These are phyloP conservation scores for Puya raimondii DNA, from an alignment of 176 grass and related monocot species.

Conservation along the genomic window DNA sequence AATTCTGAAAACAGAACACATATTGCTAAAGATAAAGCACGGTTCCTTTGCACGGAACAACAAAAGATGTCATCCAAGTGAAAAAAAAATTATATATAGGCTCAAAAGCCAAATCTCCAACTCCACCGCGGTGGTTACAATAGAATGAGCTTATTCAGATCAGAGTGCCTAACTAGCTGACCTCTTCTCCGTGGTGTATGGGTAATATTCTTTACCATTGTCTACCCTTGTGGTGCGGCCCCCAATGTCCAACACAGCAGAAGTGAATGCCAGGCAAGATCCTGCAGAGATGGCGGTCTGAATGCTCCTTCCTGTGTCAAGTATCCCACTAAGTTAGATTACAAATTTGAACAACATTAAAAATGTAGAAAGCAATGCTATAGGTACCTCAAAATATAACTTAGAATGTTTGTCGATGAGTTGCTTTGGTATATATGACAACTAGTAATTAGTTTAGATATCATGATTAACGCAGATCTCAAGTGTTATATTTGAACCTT, in stretches of 20 bases:
- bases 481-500: too few species aligned
- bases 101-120: conserved; percentile 13
- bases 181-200: conserved; percentile 66
- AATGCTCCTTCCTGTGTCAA: conserved; percentile 70
- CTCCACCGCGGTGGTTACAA: conserved; percentile 25
- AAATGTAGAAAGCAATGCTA: too few species aligned
- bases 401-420: too few species aligned
- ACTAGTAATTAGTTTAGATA: too few species aligned
- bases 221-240: conserved; percentile 73
- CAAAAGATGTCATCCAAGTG: conserved; percentile 27
- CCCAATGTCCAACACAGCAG: conserved; percentile 57
- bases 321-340: not conserved
- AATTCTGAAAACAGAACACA: conserved; percentile 23
- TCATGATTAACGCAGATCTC: too few species aligned
- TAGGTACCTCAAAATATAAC: too few species aligned
- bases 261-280: conserved; percentile 69
- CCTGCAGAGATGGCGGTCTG: conserved; percentile 52
- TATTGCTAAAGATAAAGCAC: conserved; percentile 16
- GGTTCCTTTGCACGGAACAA: conserved; percentile 23
- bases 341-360: not conserved
- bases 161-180: conserved; percentile 29
- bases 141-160: conserved; percentile 22
- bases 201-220: conserved; percentile 65
- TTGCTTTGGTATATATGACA: too few species aligned
- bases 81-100: not conserved